Percentiles rank a stretch among this genome's conserved stretches.
phyloP scores from a whole-genome alignment of 2,329 filamentous ascomycete species.

The Monilinia laxa region DNA sequence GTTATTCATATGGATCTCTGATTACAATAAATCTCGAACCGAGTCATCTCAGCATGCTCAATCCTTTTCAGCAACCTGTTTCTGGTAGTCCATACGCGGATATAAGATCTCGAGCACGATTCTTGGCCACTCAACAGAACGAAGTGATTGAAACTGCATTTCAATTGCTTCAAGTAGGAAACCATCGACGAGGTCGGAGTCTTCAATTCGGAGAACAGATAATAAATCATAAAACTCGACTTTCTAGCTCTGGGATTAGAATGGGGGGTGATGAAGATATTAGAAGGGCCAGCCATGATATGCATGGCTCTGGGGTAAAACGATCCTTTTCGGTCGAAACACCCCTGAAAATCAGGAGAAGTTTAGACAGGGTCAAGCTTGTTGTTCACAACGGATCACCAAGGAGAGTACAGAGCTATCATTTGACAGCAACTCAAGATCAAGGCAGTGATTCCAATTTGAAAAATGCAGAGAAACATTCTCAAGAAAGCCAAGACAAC shows the following conservation, averaged over 20 bases:
- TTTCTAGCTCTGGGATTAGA: constrained; percentile 33
- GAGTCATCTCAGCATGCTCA: constrained; percentile 43
- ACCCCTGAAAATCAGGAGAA: constrained; percentile 42
- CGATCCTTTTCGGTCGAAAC: constrained; percentile 39
- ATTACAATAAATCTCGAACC: constrained; percentile 72
- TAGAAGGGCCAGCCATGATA: constrained; percentile 43
- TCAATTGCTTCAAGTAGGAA: constrained; percentile 26
- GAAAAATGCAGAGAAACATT: not conserved
- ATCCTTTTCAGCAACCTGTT: constrained; percentile 56
- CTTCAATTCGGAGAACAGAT: constrained; percentile 28
- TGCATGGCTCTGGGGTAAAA: constrained; percentile 24
- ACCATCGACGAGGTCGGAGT: constrained; percentile 28
- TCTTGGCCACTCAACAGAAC: constrained; percentile 63
- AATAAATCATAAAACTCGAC: constrained; percentile 28
- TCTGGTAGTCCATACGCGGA: constrained; percentile 62
- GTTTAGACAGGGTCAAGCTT: constrained; percentile 44
- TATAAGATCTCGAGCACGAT: constrained; percentile 67
- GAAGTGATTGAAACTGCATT: constrained; percentile 30
- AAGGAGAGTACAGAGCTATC: not conserved
- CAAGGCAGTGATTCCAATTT: not conserved
- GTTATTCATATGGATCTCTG: constrained; percentile 90
- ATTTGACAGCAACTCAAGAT: not conserved
- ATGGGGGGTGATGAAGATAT: constrained; percentile 41
- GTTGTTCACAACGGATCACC: constrained; percentile 28
- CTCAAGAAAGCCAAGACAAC: not conserved